Evolutionary conservation across 106 monocot genomes (phyloP).

Genomic region (Platanthera zijinensis): DNA sequence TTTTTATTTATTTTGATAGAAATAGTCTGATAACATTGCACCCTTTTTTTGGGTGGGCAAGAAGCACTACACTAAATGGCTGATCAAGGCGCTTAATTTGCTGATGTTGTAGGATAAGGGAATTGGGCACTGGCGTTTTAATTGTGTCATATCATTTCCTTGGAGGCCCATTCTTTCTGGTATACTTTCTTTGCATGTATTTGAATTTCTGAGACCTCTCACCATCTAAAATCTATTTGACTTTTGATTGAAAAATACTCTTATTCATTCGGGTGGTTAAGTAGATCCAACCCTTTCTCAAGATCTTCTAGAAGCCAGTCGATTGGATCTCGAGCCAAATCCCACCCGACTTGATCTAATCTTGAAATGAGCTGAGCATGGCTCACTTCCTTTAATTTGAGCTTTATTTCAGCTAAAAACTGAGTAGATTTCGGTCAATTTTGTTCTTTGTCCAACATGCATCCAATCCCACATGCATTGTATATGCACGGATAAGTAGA

Average conservation of each 20-base stretch:
- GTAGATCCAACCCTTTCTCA: no score
- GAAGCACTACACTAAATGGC: neutral
- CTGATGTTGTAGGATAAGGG: slow-evolving; percentile 64
- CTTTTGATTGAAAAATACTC: neutral
- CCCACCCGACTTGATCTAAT: no score
- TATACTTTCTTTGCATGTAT: slow-evolving; percentile 9
- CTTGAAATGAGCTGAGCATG: no score
- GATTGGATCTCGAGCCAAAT: no score
- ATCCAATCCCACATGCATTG: no score
- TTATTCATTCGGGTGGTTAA: neutral
- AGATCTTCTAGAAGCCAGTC: no score
- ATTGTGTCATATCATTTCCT: slow-evolving; percentile 89
- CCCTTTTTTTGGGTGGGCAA: neutral
- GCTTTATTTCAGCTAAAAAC: no score
- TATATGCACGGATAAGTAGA: no score
- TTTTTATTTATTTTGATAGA: neutral
- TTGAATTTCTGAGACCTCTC: neutral
- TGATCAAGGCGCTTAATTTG: neutral
- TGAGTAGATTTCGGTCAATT: no score
- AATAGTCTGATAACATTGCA: neutral
- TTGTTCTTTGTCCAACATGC: no score
- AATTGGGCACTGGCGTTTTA: slow-evolving; percentile 91
- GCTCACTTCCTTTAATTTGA: no score
- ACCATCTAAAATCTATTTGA: neutral
- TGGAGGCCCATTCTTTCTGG: slow-evolving; percentile 99